These are phyloP conservation scores for Syncephalastrum racemosum DNA, from an alignment of 371 early-diverging fungal species.

Conservation along the genomic window DNA sequence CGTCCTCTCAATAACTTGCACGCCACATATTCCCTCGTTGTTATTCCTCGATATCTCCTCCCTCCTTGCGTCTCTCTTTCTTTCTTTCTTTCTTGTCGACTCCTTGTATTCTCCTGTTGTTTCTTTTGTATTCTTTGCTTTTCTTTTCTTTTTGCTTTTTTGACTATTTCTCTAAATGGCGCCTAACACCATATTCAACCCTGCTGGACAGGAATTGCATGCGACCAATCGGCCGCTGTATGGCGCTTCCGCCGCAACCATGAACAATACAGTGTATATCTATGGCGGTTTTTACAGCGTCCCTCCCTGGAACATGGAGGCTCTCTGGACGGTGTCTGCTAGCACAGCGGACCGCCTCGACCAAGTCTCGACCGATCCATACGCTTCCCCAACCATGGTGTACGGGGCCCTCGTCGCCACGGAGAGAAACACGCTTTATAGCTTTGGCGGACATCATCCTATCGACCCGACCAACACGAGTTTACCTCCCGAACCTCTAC, in stretches of 20 bases:
- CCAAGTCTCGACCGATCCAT: slow-evolving; percentile 30
- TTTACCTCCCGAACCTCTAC: slow-evolving; percentile 21
- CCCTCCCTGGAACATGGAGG: slow-evolving; percentile 36
- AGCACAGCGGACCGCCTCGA: slow-evolving; percentile 8
- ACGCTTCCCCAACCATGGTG: slow-evolving; percentile 30
- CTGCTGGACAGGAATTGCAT: slow-evolving; percentile 31
- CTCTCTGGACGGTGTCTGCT: slow-evolving; percentile 24
- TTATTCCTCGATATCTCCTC: neutral
- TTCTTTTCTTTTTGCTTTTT: slow-evolving; percentile 1
- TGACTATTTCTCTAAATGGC: neutral
- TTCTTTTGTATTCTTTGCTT: slow-evolving; percentile 7
- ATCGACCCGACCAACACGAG: slow-evolving; percentile 6
- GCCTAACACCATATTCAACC: neutral
- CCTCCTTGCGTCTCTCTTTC: neutral
- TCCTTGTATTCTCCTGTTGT: neutral
- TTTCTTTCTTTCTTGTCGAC: slow-evolving; percentile 1
- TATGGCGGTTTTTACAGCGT: slow-evolving; percentile 34
- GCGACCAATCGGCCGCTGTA: slow-evolving; percentile 30
- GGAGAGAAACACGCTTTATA: slow-evolving; percentile 10
- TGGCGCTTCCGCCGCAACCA: slow-evolving; percentile 22
- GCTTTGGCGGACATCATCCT: slow-evolving; percentile 36
- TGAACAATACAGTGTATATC: slow-evolving; percentile 26
- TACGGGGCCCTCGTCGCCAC: slow-evolving; percentile 18
- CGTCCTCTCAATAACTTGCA: no score
- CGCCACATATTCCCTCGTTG: neutral